phyloP scores from a whole-genome alignment of 2,329 filamentous ascomycete genomes.

The Parastagonospora nodorum region DNA sequence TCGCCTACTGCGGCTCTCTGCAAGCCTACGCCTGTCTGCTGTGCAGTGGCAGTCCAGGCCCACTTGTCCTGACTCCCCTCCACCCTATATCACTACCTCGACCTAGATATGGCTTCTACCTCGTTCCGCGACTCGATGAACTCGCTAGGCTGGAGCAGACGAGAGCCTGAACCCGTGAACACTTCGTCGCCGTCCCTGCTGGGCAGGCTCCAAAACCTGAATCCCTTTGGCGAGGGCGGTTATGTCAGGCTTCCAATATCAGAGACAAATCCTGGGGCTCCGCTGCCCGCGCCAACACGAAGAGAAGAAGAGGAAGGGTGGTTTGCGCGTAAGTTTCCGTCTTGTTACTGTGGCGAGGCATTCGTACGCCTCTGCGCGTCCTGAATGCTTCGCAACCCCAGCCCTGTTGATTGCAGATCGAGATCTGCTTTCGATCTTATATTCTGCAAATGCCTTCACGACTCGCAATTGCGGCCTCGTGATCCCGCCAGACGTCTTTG shows the following conservation, averaged over 20 bases:
- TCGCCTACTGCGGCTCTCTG: slow-evolving; percentile 45
- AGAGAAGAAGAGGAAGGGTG: slow-evolving; percentile 95
- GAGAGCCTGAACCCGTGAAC: slow-evolving; percentile 77
- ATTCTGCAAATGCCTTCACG: slow-evolving; percentile 16
- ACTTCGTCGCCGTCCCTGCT: slow-evolving; percentile 76
- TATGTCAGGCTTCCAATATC: slow-evolving; percentile 90
- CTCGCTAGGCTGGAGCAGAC: slow-evolving; percentile 90
- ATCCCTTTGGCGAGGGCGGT: slow-evolving; percentile 84
- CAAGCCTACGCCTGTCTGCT: slow-evolving; percentile 32
- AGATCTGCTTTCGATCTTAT: slow-evolving; percentile 10
- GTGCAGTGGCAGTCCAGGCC: slow-evolving; percentile 15
- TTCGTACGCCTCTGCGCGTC: slow-evolving; percentile 9
- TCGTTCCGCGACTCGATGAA: slow-evolving; percentile 95
- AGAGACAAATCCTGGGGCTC: slow-evolving; percentile 75
- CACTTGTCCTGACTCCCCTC: slow-evolving; percentile 10
- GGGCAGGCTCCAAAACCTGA: slow-evolving; percentile 80
- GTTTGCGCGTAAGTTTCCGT: slow-evolving; percentile 81
- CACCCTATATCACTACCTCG: slow-evolving; percentile 1
- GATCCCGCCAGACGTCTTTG: slow-evolving; percentile 31
- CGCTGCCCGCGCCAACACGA: slow-evolving; percentile 79
- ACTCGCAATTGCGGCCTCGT: slow-evolving; percentile 26
- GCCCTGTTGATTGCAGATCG: slow-evolving; percentile 17
- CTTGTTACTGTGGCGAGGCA: slow-evolving; percentile 32
- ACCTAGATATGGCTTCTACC: slow-evolving; percentile 72
- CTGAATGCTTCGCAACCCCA: slow-evolving; percentile 10